Evolutionary conservation across 805 yeast species (phyloP), one percentile per base, ranked within the genome.

Genomic region (Candida krabiensis): DNA sequence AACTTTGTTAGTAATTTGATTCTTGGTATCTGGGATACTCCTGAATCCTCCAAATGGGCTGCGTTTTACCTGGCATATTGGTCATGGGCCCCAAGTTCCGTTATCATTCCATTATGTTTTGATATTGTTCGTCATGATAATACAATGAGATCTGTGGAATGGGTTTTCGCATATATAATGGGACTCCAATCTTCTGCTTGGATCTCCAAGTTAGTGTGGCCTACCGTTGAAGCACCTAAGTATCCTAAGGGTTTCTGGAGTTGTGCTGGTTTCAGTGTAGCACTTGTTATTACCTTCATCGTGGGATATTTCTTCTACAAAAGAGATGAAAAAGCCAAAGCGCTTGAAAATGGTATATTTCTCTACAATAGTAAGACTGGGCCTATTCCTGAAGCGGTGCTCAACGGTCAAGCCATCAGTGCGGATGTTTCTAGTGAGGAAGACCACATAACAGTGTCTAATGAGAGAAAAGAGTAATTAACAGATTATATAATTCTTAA

Each of bases 41-140:
- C 77, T 1, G 54, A 47, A 9, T 73, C 73, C 1, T 64, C 69
- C 25, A 77, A 75, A 41, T 76, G 43, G 48, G 39, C 37, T 42
- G 48, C 48, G 6, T 50, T 39, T 40, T 32, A 55, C 35, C 70
- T 3, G 74, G 77, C 3, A 53, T 71, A 79, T 8, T 60, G 71
- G 0, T 51, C 72, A 3, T 69, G 69, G 70, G 82, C 79, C 1
- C 81, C 74, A 57, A 80, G 81, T 2, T 66, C 72, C 46, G 72
- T 76, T 11, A 32, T 44, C 49, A 61, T 69, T 19, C 24, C 24
- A 8, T 11, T 21, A 8, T 21, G 24, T 11, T 21, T 21, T 23
- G 49, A 44, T 25, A 51, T 77, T 14, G 61, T 63, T 18, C 52
- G 62, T 6, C 71, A 72, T 42, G 77, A 71, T 50, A 40, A 42